Conservation (phyloP, 2,329 filamentous ascomycete genomes). For the Boeremia exigua region DNA sequence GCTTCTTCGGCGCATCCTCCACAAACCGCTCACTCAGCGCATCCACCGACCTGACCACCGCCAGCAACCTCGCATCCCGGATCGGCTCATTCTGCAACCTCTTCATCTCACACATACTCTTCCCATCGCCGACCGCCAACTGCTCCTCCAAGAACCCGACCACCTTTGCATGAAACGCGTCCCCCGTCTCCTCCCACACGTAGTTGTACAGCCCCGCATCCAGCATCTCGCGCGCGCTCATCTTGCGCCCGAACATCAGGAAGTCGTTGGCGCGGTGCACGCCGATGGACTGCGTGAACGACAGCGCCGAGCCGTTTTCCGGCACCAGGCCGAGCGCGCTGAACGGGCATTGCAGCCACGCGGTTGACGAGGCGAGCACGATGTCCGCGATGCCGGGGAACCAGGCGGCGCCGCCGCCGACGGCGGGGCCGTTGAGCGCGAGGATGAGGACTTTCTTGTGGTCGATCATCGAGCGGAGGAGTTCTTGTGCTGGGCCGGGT, state of each 20-base stretch:
- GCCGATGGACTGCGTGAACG: constrained; percentile 56
- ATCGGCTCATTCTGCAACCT: constrained; percentile 56
- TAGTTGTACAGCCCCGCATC: constrained; percentile 55
- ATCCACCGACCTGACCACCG: constrained; percentile 56
- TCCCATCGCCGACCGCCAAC: constrained; percentile 56
- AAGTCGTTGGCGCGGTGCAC: constrained; percentile 60
- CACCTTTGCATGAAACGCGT: constrained; percentile 53
- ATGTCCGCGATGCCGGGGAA: constrained; percentile 58
- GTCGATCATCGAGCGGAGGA: constrained; percentile 57
- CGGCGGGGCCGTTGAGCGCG: constrained; percentile 58
- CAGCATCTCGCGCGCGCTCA: constrained; percentile 52
- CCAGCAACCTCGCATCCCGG: constrained; percentile 53
- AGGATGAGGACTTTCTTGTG: constrained; percentile 59
- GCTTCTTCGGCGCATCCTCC: constrained; percentile 53
- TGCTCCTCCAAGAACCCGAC: constrained; percentile 52
- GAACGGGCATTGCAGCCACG: constrained; percentile 59
- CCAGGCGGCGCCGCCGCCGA: constrained; percentile 59
- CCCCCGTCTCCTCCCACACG: constrained; percentile 49
- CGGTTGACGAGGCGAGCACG: constrained; percentile 52
- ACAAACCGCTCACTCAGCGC: constrained; percentile 58
- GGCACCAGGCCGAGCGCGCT: constrained; percentile 57
- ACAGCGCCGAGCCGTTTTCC: constrained; percentile 56
- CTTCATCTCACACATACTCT: constrained; percentile 61
- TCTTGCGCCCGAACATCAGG: constrained; percentile 58
- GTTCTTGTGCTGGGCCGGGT: constrained; percentile 29